phyloP scores from a whole-genome alignment of 208 protist species.

The Leishmania martiniquensis region DNA sequence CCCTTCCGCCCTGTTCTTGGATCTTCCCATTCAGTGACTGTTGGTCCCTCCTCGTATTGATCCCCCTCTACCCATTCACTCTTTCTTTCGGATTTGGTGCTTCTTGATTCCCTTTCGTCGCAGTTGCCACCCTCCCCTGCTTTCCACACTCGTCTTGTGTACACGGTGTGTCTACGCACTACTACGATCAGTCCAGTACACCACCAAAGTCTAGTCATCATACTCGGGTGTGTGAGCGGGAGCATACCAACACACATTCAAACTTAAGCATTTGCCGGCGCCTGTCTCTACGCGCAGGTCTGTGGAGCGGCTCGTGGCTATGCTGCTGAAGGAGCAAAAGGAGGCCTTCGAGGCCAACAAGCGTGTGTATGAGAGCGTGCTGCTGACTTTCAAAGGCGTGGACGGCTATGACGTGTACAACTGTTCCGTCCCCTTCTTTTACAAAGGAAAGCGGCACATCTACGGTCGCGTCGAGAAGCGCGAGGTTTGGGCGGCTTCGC shows the following conservation, averaged over 20 bases:
- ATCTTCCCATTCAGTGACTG: not conserved
- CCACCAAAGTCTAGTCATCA: not conserved
- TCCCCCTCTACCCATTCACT: not conserved
- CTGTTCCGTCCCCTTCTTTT: conserved; percentile 58
- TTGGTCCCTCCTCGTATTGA: not conserved
- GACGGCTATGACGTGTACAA: conserved; percentile 68
- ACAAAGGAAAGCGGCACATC: conserved; percentile 54
- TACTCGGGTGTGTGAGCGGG: not conserved
- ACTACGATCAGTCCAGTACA: not conserved
- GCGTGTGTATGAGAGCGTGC: conserved; percentile 44
- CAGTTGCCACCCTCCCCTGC: not conserved
- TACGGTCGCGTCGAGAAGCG: conserved; percentile 46
- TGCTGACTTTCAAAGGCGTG: conserved; percentile 60
- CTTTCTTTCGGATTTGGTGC: not conserved
- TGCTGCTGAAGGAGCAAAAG: not conserved
- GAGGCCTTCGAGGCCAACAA: conserved; percentile 25
- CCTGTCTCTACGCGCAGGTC: not conserved
- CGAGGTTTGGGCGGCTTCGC: conserved; percentile 39
- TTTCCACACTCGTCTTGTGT: not conserved
- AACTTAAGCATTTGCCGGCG: not conserved
- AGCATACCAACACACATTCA: not conserved
- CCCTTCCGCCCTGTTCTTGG: not conserved
- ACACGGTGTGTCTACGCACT: not conserved
- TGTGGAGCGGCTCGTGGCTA: not conserved
- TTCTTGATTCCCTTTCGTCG: not conserved